These are phyloP conservation scores for Cytospora schulzeri DNA, from an alignment of 2,329 filamentous ascomycete species.

Conservation along the genomic window DNA sequence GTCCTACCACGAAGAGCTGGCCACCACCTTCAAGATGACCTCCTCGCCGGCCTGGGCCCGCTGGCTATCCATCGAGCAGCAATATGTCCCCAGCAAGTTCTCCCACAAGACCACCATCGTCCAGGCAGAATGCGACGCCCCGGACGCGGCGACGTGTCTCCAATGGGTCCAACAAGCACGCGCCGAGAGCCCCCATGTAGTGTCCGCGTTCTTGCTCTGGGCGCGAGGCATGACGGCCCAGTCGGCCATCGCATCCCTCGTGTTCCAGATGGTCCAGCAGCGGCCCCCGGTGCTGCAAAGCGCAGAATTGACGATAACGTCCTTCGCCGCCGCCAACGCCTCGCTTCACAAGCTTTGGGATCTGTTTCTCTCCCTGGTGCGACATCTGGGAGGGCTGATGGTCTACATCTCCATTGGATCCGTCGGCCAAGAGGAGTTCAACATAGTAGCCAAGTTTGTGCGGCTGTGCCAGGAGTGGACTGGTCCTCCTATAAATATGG, in stretches of 20 bases:
- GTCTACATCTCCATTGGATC: slow-evolving; percentile 35
- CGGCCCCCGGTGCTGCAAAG: slow-evolving; percentile 31
- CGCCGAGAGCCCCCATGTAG: slow-evolving; percentile 28
- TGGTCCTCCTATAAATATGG: slow-evolving; percentile 33
- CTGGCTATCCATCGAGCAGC: slow-evolving; percentile 34
- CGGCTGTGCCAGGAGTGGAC: slow-evolving; percentile 31
- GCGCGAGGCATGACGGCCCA: slow-evolving; percentile 36
- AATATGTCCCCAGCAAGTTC: slow-evolving; percentile 32
- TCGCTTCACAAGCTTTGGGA: slow-evolving; percentile 31
- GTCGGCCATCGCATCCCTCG: slow-evolving; percentile 32
- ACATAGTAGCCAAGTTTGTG: slow-evolving; percentile 33
- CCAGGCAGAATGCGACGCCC: slow-evolving; percentile 36
- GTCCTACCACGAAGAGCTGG: slow-evolving; percentile 33
- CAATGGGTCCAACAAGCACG: slow-evolving; percentile 34
- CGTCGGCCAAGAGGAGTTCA: slow-evolving; percentile 34
- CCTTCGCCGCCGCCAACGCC: slow-evolving; percentile 30
- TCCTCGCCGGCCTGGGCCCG: slow-evolving; percentile 33
- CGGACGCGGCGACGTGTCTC: slow-evolving; percentile 34
- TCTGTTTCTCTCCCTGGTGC: slow-evolving; percentile 30
- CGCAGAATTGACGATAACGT: slow-evolving; percentile 28
- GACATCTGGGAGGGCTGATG: slow-evolving; percentile 31
- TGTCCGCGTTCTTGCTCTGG: slow-evolving; percentile 34
- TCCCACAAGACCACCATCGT: slow-evolving; percentile 29
- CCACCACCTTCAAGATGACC: slow-evolving; percentile 33
- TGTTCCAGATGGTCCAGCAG: slow-evolving; percentile 35